Evolutionary conservation across 2,329 filamentous ascomycete genomes (phyloP), one percentile per base, ranked within the genome.

Genomic region (Diaporthe aspalathi): DNA sequence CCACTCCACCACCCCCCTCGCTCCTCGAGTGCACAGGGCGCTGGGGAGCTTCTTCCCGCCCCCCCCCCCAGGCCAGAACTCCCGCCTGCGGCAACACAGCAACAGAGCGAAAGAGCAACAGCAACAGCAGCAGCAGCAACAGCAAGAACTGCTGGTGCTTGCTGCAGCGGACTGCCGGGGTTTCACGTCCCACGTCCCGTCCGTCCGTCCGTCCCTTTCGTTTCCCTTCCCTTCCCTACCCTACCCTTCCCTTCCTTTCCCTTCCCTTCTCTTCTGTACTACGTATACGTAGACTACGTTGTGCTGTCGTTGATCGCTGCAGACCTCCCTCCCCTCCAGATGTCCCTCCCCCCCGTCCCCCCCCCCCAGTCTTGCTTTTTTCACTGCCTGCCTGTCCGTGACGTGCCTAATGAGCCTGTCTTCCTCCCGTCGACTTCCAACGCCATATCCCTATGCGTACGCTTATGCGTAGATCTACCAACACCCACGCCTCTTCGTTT

Each of bases 1-100:
- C 35, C 60, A 60, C 43, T 20, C 53, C 53, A 68, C 67, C n/a
- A n/a, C n/a, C n/a, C n/a, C 67, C 53, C 53, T 49, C 67, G 62
- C n/a, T n/a, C n/a, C n/a, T n/a, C n/a, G n/a, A n/a, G 43, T 40
- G 68, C 68, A 68, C 62, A 71, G 71, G 71, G 62, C 71, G 43
- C 40, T 47, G 32, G 43, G 60, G 35, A 56, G 57, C 57, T 47
- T 60, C 32, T 45, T 56, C 65, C 35, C 32, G 45, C 65, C 54
- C 29, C 50, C 43, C 43, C 60, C 60, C 8, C n/a, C 32, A 5
- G 32, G 35, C 35, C 35, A 38, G 35, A 11, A n/a, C n/a, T n/a
- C 12, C 35, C 60, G 60, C 45, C 60, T 65, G 60, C 60, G 24
- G 29, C 60, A 50, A 45, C 35, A 63, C 6, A 43, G 49, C 43